A percentile compares a stretch with the other conserved stretches of the same genome.
phyloP scores from a whole-genome alignment of 768 basidiomycete species.

The Sporobolomyces pararoseus region DNA sequence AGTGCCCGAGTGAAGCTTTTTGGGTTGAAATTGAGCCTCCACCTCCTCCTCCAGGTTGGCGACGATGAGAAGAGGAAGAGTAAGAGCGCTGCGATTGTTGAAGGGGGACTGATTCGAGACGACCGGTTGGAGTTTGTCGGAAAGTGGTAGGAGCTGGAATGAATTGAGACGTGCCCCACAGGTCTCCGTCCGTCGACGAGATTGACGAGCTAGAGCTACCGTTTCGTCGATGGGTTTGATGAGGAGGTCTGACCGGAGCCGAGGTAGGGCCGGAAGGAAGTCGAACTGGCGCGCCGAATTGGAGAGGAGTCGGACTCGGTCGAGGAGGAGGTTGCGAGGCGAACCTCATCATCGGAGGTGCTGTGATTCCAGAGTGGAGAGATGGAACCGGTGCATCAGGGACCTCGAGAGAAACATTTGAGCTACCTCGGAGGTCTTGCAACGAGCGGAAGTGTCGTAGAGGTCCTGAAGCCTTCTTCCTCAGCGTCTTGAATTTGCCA shows the following conservation, averaged over 20 bases:
- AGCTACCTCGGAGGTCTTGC: conserved; percentile 23
- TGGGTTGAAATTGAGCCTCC: conserved; percentile 12
- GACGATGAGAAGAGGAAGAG: neutral
- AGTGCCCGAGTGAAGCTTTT: conserved; percentile 2
- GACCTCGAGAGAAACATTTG: conserved; percentile 3
- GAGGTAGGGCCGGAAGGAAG: neutral
- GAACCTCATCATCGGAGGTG: conserved; percentile 12
- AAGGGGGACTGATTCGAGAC: conserved; percentile 22
- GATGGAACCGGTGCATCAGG: conserved; percentile 19
- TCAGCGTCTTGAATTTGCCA: neutral
- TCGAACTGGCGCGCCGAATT: neutral
- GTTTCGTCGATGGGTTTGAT: neutral
- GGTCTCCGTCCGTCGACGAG: conserved; percentile 26
- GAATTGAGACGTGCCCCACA: conserved; percentile 22
- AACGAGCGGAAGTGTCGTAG: conserved; percentile 36
- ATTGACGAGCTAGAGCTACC: conserved; percentile 24
- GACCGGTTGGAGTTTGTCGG: conserved; percentile 28
- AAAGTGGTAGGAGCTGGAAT: conserved; percentile 9
- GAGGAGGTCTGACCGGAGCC: neutral
- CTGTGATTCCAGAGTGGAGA: neutral
- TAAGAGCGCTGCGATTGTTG: neutral
- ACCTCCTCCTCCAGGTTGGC: neutral
- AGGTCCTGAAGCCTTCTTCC: conserved; percentile 18
- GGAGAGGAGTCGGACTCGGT: neutral
- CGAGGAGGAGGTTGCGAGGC: conserved; percentile 14